A percentile compares a stretch with the other conserved stretches of the same genome.
Conservation (phyloP, 2,329 filamentous ascomycete species). For the Trichoderma cornu-damae region DNA sequence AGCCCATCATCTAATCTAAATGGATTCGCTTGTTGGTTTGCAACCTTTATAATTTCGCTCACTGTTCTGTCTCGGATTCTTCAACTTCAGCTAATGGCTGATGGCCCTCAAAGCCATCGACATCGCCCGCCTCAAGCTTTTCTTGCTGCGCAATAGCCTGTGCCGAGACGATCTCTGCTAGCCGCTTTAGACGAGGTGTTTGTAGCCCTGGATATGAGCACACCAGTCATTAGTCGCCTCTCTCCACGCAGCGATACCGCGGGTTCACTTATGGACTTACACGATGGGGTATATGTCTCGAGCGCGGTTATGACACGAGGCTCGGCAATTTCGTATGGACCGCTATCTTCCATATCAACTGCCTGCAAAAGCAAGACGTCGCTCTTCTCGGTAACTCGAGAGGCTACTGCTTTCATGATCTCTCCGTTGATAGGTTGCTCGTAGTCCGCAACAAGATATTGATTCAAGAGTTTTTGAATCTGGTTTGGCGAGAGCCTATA, state of each 20-base stretch:
- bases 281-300: constrained; percentile 97
- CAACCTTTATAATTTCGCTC: not conserved
- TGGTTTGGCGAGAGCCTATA: constrained; percentile 90
- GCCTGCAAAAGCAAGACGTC: constrained; percentile 89
- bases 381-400: constrained; percentile 94
- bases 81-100: constrained; percentile 49
- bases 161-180: constrained; percentile 96
- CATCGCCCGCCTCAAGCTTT: constrained; percentile 59
- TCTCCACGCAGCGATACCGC: not conserved
- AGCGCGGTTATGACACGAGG: constrained; percentile 91
- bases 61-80: constrained; percentile 35
- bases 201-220: constrained; percentile 67
- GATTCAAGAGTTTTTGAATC: constrained; percentile 97
- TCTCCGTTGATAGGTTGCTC: constrained; percentile 99
- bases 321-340: constrained; percentile 97
- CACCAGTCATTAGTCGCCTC: constrained; percentile 27
- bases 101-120: constrained; percentile 44
- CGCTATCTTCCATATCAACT: constrained; percentile 98
- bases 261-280: constrained; percentile 48
- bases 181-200: constrained; percentile 87
- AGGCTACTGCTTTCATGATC: constrained; percentile 99
- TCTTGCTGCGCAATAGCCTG: constrained; percentile 96
- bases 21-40: constrained; percentile 19
- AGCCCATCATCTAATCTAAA: constrained; percentile 9
- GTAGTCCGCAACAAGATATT: constrained; percentile 97